These are phyloP conservation scores for Thuja plicata DNA, from an alignment of 83 land plant species.

Conservation along the genomic window DNA sequence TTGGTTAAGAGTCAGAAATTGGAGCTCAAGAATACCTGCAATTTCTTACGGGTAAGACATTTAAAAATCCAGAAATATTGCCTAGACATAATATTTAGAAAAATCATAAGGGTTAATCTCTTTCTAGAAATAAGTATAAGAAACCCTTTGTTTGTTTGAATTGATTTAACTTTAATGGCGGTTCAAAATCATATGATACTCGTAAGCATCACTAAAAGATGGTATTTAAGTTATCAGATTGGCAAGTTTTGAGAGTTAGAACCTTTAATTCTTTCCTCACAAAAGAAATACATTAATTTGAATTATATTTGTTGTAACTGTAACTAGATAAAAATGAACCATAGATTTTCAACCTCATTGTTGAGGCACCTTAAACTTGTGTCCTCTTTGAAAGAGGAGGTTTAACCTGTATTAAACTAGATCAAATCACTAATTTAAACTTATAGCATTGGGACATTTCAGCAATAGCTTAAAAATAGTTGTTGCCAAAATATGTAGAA, in stretches of 20 bases:
- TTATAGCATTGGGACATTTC: neutral
- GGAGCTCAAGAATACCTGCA: neutral
- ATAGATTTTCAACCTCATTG: no score
- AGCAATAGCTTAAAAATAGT: neutral
- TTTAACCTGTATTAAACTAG: neutral
- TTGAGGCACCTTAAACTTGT: no score
- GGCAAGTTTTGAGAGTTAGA: neutral
- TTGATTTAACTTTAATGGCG: neutral
- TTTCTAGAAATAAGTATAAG: neutral
- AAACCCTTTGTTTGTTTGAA: neutral
- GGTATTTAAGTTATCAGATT: no score
- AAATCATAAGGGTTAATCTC: neutral
- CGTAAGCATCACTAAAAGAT: neutral
- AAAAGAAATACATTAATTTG: no score
- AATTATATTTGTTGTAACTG: neutral
- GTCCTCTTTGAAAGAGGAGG: no score
- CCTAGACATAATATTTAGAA: no score
- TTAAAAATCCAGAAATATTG: neutral
- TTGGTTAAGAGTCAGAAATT: neutral
- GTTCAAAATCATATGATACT: neutral
- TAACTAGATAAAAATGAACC: neutral
- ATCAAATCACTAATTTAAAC: no score
- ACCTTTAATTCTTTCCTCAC: no score
- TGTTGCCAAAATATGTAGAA: no score
- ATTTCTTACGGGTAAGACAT: conserved; percentile 1